Evolutionary conservation across 768 basidiomycete genomes (phyloP).

Genomic region (Xerocomellus amylosporus): DNA sequence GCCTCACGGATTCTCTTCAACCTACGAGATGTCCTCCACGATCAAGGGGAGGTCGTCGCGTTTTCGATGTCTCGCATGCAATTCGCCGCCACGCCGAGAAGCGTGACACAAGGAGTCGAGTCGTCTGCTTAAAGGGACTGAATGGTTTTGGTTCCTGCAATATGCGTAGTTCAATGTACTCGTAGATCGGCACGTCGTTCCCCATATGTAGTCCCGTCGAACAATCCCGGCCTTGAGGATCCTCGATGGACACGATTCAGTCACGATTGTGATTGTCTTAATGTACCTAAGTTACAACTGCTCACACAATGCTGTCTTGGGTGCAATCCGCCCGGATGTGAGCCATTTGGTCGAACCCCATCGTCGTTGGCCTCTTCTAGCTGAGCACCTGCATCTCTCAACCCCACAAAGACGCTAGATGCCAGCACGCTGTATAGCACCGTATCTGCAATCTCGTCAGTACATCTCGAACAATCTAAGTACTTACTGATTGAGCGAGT

Average conservation of each 20-base stretch:
- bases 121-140: not conserved
- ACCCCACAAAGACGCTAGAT: not conserved
- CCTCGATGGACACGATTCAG: not conserved
- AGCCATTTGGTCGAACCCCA: not conserved
- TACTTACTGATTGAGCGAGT: not conserved
- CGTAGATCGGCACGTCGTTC: not conserved
- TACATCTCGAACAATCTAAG: not conserved
- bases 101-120: not conserved
- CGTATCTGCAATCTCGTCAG: not conserved
- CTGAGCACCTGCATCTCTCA: not conserved
- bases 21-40: not conserved
- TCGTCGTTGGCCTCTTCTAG: not conserved
- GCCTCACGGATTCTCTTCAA: conserved; percentile 12
- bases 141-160: too few species aligned
- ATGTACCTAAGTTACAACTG: not conserved
- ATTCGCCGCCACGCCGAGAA: not conserved
- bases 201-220: not conserved
- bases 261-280: not conserved
- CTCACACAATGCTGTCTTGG: not conserved
- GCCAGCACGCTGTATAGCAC: not conserved
- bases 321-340: not conserved
- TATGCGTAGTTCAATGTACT: too few species aligned
- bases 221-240: not conserved
- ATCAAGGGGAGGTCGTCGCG: not conserved
- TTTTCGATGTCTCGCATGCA: not conserved